Base-by-base conservation (phyloP, 768 basidiomycete genomes). In the Exsudoporus frostii region DNA sequence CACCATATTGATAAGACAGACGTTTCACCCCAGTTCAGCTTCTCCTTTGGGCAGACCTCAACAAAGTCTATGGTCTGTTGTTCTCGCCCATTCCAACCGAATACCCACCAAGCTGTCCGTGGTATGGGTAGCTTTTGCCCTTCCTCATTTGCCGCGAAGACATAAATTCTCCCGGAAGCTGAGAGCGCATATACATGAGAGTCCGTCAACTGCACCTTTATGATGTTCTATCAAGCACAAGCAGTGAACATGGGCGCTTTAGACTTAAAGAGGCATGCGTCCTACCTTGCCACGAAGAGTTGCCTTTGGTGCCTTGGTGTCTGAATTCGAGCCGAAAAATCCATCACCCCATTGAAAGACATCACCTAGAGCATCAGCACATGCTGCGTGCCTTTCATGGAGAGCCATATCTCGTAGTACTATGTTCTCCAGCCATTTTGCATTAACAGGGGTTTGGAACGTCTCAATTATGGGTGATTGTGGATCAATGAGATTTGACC, bases 301-400 rank as follows among this genome's bases (percentile, higher is more conserved):
- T 40, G 77, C 68, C 27, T 71, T 76, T 6, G 86, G 86, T 27
- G 55, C 57, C 24, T 60, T 58, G 58, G 57, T 56, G 25, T 68
- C 52, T 42, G 68, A 46, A 15, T 67, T 58, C 7, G 65, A 56
- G 15, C 75, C 75, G 57, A 76, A 77, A 67, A 84, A 88, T 0
- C 79, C 85, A 38, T 77, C 75, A 0, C 90, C 90, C 90, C 90
- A 93, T 60, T 92, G 89, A 61, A 90, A 88, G 3, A 91, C 84
- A 59, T 94, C 85, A 24, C 91, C 92, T 33, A 80, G 77, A 8
- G 82, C 83, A 62, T 92, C 90, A 19, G 92, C 81, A 56, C 88
- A 90, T 14, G 84, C 90, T 1, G 82, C 88, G 56, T 88, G 83
- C 30, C 71, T 73, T 51, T 79, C 75, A 48, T 90, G 84, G 25